Conservation (phyloP, 2,329 filamentous ascomycete genomes). For the Microcera coccophila region DNA sequence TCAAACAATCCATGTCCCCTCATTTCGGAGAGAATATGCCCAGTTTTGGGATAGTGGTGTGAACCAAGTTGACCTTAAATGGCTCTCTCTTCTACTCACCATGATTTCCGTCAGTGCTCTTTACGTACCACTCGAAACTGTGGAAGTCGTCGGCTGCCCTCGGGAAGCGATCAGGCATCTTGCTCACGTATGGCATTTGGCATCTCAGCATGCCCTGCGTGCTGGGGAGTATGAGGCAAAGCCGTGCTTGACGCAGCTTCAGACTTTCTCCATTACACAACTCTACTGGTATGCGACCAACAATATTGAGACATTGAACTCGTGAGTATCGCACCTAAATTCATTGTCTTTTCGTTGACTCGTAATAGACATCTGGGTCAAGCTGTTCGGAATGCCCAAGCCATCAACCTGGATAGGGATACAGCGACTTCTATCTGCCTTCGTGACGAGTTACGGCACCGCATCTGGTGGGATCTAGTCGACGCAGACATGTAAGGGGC, state of each 20-base stretch:
- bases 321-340: constrained; percentile 17
- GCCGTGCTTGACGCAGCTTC: constrained; percentile 25
- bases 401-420: constrained; percentile 9
- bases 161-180: constrained; percentile 17
- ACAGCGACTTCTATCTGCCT: constrained; percentile 5
- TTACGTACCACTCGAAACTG: constrained; percentile 21
- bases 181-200: constrained; percentile 27
- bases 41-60: constrained; percentile 24
- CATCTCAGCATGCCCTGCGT: constrained; percentile 27
- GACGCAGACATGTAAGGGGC: constrained; percentile 9
- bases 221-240: constrained; percentile 27
- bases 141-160: constrained; percentile 19
- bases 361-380: constrained; percentile 8
- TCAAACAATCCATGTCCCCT: constrained; percentile 19
- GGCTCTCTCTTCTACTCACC: constrained; percentile 28
- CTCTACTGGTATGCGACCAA: constrained; percentile 32
- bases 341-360: background rate
- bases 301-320: constrained; percentile 29
- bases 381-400: constrained; percentile 10
- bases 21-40: constrained; percentile 21
- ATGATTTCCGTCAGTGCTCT: constrained; percentile 29
- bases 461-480: constrained; percentile 16
- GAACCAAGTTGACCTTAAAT: constrained; percentile 28
- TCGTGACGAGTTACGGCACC: constrained; percentile 13
- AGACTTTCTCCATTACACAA: constrained; percentile 29